Evolutionary conservation across 108 stramenopile species (phyloP), one percentile per base, ranked within the genome.

Genomic region (Skeletonema grethae): DNA sequence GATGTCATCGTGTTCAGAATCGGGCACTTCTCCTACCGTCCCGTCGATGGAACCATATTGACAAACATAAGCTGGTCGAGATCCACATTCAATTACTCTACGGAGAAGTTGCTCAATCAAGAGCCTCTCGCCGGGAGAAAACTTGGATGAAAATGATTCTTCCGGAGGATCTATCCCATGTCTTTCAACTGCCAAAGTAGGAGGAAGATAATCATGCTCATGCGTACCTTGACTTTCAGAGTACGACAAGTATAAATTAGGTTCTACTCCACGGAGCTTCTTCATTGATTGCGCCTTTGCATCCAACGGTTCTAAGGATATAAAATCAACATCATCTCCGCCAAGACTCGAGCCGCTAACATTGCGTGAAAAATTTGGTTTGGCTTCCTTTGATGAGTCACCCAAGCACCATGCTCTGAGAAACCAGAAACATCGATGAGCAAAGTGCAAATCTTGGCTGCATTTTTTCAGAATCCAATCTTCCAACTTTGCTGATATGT

Each of bases 341-440:
- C 61, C 60, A 7, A 76, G 57, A 65, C 76, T 65, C 22, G 46
- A 24, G 38, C 28, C 30, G 25, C 76, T 70, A 11, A 45, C 65
- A 32, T 15, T 75, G 7, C 56, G 61, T 5, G 24, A 39, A 46
- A 69, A 60, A 36, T 50, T 48, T 61, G 63, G 29, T 57, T 80
- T 69, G 39, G 20, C 32, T 29, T 30, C 31, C 38, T 56, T 25
- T 11, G 75, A 58, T 3, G 63, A 32, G 18, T 72, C 16, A 53
- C 83, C 77, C 86, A 91, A 77, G 58, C 86, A 88, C 95, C 95
- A 95, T 10, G 90, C 89, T 34, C 91, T 46, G 50, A 95, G 66
- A 65, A 93, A 93, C 95, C 95, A 95, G 66, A 87, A 95, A 63
- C 91, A 93, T 48, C 87, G 80, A 69, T 95, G 95, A 8, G 92